phyloP scores from a whole-genome alignment of 2,329 filamentous ascomycete species.

The Fusarium domesticum region DNA sequence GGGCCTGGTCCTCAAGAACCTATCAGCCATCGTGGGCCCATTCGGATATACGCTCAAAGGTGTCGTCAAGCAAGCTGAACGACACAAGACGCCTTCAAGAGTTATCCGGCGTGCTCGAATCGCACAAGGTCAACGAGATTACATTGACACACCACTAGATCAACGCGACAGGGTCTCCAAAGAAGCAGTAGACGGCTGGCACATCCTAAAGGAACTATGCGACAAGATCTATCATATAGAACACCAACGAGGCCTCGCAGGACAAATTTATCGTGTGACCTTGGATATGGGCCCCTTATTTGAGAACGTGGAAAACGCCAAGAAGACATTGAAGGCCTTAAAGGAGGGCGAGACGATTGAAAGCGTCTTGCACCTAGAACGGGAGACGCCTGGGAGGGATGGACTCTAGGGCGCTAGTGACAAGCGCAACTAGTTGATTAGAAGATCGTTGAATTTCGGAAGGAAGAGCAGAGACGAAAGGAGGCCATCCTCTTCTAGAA shows the following conservation, averaged over 20 bases:
- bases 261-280: constrained; percentile 31
- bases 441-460: constrained; percentile 16
- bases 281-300: constrained; percentile 38
- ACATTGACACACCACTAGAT: constrained; percentile 35
- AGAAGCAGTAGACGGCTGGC: constrained; percentile 33
- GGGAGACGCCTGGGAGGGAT: constrained; percentile 8
- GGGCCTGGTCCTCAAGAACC: constrained; percentile 62
- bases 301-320: constrained; percentile 47
- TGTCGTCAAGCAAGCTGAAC: constrained; percentile 56
- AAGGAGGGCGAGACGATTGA: constrained; percentile 40
- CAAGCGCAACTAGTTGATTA: constrained; percentile 19
- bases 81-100: constrained; percentile 50
- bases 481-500: constrained; percentile 7
- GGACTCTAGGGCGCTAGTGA: neutral
- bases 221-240: constrained; percentile 29
- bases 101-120: constrained; percentile 58
- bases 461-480: constrained; percentile 15
- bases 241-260: constrained; percentile 40
- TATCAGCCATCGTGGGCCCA: constrained; percentile 59
- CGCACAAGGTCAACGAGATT: constrained; percentile 53
- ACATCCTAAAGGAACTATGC: constrained; percentile 33
- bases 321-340: constrained; percentile 45
- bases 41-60: constrained; percentile 64
- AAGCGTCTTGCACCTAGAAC: constrained; percentile 20
- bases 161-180: constrained; percentile 26